phyloP scores from a whole-genome alignment of 2,329 filamentous ascomycete species.

The Botryotinia globosa region DNA sequence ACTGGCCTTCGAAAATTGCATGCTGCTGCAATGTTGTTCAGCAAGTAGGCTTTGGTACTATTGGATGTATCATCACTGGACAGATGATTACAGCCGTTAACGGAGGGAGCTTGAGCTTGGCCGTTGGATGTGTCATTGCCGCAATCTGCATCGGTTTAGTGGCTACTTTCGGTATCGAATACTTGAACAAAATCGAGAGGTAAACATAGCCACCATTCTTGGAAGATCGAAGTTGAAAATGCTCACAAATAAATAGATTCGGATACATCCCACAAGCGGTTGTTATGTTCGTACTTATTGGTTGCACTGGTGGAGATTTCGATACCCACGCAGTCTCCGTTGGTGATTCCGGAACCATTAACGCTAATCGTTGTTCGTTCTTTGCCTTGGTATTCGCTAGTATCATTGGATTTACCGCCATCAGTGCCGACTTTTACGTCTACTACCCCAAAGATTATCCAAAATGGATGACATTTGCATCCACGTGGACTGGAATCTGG shows the following conservation, averaged over 20 bases:
- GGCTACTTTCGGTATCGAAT: slow-evolving; percentile 24
- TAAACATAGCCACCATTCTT: background rate
- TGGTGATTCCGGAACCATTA: slow-evolving; percentile 48
- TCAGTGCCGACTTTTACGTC: slow-evolving; percentile 28
- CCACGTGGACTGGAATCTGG: slow-evolving; percentile 24
- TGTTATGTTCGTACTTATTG: slow-evolving; percentile 54
- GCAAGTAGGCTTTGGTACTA: slow-evolving; percentile 59
- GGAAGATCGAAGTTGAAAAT: background rate
- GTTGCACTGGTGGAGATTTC: slow-evolving; percentile 54
- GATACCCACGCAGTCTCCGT: slow-evolving; percentile 49
- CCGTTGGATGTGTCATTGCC: slow-evolving; percentile 25
- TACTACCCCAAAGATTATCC: slow-evolving; percentile 33
- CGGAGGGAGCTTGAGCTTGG: slow-evolving; percentile 13
- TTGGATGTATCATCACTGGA: slow-evolving; percentile 45
- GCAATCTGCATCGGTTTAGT: slow-evolving; percentile 25
- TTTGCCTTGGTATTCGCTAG: slow-evolving; percentile 43
- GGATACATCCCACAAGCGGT: slow-evolving; percentile 57
- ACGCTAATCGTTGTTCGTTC: slow-evolving; percentile 55
- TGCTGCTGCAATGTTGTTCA: slow-evolving; percentile 59
- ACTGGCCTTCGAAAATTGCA: slow-evolving; percentile 61
- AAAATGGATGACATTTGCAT: slow-evolving; percentile 27
- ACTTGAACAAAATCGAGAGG: slow-evolving; percentile 24
- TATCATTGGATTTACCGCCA: slow-evolving; percentile 23
- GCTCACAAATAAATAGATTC: slow-evolving; percentile 1
- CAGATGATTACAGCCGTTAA: slow-evolving; percentile 28